Base-by-base conservation (phyloP, 139 green algal genomes). In the Chlamydomonas sp. region DNA sequence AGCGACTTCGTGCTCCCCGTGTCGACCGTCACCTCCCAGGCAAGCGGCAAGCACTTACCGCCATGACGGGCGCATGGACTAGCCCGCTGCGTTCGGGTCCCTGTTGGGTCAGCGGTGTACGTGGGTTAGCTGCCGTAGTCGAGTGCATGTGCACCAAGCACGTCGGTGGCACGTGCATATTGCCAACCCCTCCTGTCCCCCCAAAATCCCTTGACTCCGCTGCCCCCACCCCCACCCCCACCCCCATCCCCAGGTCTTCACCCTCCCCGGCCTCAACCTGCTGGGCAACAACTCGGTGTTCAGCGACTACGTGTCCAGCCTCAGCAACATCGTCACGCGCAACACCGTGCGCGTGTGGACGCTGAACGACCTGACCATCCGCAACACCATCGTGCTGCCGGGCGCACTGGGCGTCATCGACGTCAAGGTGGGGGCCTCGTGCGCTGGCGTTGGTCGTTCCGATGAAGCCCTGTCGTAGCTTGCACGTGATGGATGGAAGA, bases 1-100 rank as follows among this genome's bases (percentile, higher is more conserved):
- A 58, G 20, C 49, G 77, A 82, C 77, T 82, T 82, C 58, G 58
- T 82, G 49, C 49, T 68, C 10, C 77, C 77, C 6, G 49, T 82
- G 10, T 68, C 57, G 20, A 82, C 77, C 57, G 77, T 82, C 49
- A 82, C 77, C 77, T 18, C 77, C 58, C 20, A 58, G 20, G 73
- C 8, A 9, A 78, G 31, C 31, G 31, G 31, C 31, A 49, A 49
- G 31, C 31, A 49, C 31, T 49, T 49, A 49, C 31, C 31, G 31
- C 31, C 31, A 49, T 49, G 31, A 49, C 31, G 31, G 31, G 31
- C 31, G 31, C 31, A 49, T 49, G 31, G 31, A 49, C 31, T 49
- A 49, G 31, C 31, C 31, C 31, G 31, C 31, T 49, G 31, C 31
- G 31, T 49, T 49, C 31, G 31, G 31, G 31, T 49, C 31, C 31